Base-by-base conservation (phyloP, 2,329 filamentous ascomycete species). In the Davidsoniella australis region DNA sequence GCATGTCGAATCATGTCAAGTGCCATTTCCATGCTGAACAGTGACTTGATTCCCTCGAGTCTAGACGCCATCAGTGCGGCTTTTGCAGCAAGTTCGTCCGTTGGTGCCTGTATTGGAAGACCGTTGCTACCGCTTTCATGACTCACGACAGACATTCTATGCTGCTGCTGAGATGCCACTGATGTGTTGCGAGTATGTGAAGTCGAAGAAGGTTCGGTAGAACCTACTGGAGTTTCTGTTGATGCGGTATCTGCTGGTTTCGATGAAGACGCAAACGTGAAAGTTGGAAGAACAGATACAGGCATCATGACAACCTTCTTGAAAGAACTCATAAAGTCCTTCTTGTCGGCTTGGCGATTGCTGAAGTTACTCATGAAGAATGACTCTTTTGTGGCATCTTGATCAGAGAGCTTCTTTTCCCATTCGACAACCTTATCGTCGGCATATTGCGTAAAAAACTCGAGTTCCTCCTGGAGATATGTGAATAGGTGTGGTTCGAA, bases 261-360 rank as follows among this genome's bases (percentile, higher is more conserved):
- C 6, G 36, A 40, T 4, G 49, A 44, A 7, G 49, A 48, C 16
- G 50, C 29, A 24, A 52, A 52, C 9, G 33, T 52, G 41, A 52
- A 75, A 43, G 75, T 80, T 1, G 86, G 85, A 3, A 96, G 69
- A 7, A 87, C 89, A 47, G 85, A 94, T 45, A 98, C 89, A 2
- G 91, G 91, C 80, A 94, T 93, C 88, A 98, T 95, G 55, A 98
- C 85, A 7, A 98, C 91, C 63, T 96, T 96, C 61, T 87, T 95
- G 70, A 98, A 98, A 0, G 88, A 94, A 42, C 81, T 91, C 54
- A 98, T 62, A 58, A 98, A 98, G 61, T 98, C 91, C 56, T 87
- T 85, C 66, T 98, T 98, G 55, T 93, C 91, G 1, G 87, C 91
- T 61, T 94, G 87, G 23, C 91, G 76, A 20, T 48, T 52, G 60